Conservation (phyloP, 176 grass and related monocot species). For the Oryza rufipogon region DNA sequence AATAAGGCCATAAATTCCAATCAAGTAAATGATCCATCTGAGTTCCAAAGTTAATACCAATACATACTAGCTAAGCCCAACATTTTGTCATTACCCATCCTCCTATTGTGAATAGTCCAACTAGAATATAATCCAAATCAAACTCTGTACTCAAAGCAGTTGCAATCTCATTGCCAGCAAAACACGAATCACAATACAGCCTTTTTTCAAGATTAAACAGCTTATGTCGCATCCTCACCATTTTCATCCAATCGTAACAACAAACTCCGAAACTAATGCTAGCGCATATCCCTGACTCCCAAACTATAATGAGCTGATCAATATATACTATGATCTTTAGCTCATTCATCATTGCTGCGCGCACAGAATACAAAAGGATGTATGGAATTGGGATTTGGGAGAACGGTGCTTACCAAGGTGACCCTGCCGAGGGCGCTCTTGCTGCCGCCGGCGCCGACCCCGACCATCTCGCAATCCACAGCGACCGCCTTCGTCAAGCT, state of each 20-base stretch:
- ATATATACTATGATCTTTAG: neutral
- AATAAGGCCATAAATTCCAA: constrained; percentile 15
- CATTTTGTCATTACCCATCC: neutral
- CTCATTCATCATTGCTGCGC: neutral
- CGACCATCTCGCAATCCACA: constrained; percentile 96
- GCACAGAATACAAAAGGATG: constrained; percentile 12
- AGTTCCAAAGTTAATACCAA: neutral
- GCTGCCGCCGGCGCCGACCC: constrained; percentile 58
- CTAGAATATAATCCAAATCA: neutral
- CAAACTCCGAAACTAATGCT: neutral
- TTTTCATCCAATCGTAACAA: neutral
- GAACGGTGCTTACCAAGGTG: constrained; percentile 60
- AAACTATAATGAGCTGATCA: neutral
- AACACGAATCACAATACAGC: neutral
- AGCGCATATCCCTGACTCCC: neutral
- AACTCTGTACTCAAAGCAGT: neutral
- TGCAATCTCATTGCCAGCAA: neutral
- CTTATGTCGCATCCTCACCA: neutral
- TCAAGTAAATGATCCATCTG: neutral
- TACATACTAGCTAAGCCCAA: constrained; percentile 10
- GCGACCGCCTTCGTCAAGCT: constrained; percentile 83
- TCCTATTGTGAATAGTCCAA: neutral
- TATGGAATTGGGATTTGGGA: neutral
- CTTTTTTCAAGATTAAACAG: constrained; percentile 3
- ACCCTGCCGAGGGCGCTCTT: constrained; percentile 85